phyloP scores from a whole-genome alignment of 345 rosid species.

The Populus tremula region DNA sequence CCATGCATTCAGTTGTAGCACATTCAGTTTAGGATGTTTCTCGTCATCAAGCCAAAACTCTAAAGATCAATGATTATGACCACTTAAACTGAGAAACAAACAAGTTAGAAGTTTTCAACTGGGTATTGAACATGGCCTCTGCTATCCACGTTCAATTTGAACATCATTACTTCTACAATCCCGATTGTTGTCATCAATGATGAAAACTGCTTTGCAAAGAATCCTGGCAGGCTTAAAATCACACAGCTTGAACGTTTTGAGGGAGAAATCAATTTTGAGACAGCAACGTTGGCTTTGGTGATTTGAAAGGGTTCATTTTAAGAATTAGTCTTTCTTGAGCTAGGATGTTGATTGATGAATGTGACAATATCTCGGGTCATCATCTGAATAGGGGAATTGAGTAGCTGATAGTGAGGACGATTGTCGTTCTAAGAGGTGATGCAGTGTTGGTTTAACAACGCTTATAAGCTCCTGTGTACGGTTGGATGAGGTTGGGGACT shows the following conservation, averaged over 20 bases:
- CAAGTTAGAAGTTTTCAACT: background rate
- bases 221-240: background rate
- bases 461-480: background rate
- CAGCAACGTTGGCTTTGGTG: background rate
- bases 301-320: background rate
- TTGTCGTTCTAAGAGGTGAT: background rate
- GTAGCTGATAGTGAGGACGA: background rate
- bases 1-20: background rate
- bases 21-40: background rate
- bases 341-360: background rate
- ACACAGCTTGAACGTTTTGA: background rate
- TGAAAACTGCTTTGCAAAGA: background rate
- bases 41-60: background rate
- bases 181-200: background rate
- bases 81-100: background rate
- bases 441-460: background rate
- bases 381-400: background rate
- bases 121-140: background rate
- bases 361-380: background rate
- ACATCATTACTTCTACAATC: background rate
- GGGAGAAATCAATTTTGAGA: background rate
- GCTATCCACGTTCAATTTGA: background rate
- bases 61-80: background rate
- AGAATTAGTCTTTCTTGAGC: background rate
- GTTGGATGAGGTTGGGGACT: background rate